Evolutionary conservation across 345 rosid species (phyloP), one percentile per base, ranked within the genome.

Genomic region (Salix koriyanagi): DNA sequence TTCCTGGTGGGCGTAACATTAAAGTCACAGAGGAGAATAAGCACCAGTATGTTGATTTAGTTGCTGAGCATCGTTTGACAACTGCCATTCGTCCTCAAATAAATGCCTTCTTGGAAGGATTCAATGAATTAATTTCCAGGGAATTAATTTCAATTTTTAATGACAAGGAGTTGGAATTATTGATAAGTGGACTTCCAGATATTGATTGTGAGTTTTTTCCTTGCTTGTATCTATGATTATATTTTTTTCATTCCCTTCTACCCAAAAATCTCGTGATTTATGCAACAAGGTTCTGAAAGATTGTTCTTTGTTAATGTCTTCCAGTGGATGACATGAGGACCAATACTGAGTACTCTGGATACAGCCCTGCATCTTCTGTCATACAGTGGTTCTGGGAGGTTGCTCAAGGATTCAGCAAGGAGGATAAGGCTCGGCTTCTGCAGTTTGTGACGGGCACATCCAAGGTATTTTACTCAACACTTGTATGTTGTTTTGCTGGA

Each of bases 301-400:
- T 71, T 34, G 46, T 30, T 69, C 23, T 71, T 60, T 25, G 34
- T 76, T 15, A 15, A 18, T 78, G 67, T 74, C 32, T 86, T 66
- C 32, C 84, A 95, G 99, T 95, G 93, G 98, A 93, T 73, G 97
- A 95, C 82, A 83, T 95, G 94, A 90, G 94, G 85, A 92, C 86
- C 42, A 95, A 93, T 81, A 90, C 99, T 0, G 96, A 93, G 88
- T 95, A 95, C 76, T 91, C 97, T 13, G 99, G 97, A 21, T 93
- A 93, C 76, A 95, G 96, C 81, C 88, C 91, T 72, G 98, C 91
- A 75, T 93, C 98, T 67, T 92, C 92, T n/a, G 87, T 89, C 73
- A 91, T 93, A 76, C 99, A 91, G 78, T 95, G 99, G 99, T 95
- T 95, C 86, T 95, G 98, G 99, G 99, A 95, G 85, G 98, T 90